These are phyloP conservation scores for Poa annua DNA, from an alignment of 176 grass and related monocot genomes.

Conservation along the genomic window DNA sequence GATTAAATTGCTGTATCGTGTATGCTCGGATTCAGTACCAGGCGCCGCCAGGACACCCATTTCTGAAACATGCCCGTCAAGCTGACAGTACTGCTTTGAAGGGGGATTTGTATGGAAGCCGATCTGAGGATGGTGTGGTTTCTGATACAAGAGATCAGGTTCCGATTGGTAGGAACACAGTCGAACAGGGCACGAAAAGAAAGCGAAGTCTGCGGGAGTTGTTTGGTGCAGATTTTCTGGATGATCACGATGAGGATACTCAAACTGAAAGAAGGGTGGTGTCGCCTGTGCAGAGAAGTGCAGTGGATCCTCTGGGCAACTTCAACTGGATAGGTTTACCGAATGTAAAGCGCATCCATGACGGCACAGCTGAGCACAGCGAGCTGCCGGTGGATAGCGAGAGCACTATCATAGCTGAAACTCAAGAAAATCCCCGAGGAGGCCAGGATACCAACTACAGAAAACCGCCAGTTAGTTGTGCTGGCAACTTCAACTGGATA, in stretches of 20 bases:
- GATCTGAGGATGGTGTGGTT: neutral
- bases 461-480: neutral
- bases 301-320: neutral
- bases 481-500: neutral
- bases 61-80: neutral
- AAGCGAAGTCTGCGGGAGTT: conserved; percentile 52
- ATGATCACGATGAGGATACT: neutral
- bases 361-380: neutral
- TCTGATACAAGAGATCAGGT: neutral
- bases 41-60: neutral
- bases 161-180: neutral
- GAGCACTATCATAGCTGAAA: neutral
- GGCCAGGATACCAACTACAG: conserved; percentile 2
- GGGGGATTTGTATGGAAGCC: neutral
- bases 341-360: conserved; percentile 8
- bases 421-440: neutral
- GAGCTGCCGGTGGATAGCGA: neutral
- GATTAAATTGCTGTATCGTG: conserved; percentile 13
- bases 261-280: neutral
- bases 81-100: neutral
- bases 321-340: neutral
- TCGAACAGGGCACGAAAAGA: conserved; percentile 33
- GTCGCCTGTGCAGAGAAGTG: conserved; percentile 29
- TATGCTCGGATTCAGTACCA: neutral
- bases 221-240: conserved; percentile 47